phyloP scores from a whole-genome alignment of 768 basidiomycete species.

The Xerocomellus dryophilus region DNA sequence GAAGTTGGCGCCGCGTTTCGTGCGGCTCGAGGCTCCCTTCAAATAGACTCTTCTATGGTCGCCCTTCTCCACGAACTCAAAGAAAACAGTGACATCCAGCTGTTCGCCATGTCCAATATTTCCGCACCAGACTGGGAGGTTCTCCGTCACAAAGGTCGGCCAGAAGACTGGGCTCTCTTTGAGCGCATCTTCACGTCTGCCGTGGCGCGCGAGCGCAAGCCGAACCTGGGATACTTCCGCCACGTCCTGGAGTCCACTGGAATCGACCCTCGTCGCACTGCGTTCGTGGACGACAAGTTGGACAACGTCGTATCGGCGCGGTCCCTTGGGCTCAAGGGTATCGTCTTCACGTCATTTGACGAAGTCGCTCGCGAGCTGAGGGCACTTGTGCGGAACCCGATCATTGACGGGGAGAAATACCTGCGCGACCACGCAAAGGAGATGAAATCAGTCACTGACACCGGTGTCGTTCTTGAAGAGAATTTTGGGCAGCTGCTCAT shows the following conservation, averaged over 20 bases:
- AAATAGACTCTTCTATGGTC: constrained; percentile 14
- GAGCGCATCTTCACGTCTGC: constrained; percentile 22
- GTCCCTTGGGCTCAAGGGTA: constrained; percentile 21
- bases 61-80: constrained; percentile 16
- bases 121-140: constrained; percentile 21
- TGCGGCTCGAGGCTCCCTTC: constrained; percentile 6
- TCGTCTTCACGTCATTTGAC: constrained; percentile 17
- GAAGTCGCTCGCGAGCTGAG: constrained; percentile 16
- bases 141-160: constrained; percentile 11
- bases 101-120: constrained; percentile 26
- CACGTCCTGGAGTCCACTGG: constrained; percentile 15
- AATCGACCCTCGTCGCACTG: constrained; percentile 18
- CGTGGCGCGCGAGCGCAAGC: constrained; percentile 15
- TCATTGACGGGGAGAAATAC: constrained; percentile 15
- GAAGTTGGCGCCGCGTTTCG: constrained; percentile 12
- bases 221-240: constrained; percentile 18
- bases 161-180: constrained; percentile 21
- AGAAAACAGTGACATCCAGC: neutral
- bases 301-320: constrained; percentile 20
- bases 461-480: constrained; percentile 16
- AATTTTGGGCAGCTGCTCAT: constrained; percentile 21
- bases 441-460: constrained; percentile 18
- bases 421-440: constrained; percentile 10
- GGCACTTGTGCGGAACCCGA: constrained; percentile 13
- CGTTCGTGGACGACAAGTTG: constrained; percentile 23